Conservation (phyloP, 2,329 filamentous ascomycete species). For the Xylariaceae sp. region DNA sequence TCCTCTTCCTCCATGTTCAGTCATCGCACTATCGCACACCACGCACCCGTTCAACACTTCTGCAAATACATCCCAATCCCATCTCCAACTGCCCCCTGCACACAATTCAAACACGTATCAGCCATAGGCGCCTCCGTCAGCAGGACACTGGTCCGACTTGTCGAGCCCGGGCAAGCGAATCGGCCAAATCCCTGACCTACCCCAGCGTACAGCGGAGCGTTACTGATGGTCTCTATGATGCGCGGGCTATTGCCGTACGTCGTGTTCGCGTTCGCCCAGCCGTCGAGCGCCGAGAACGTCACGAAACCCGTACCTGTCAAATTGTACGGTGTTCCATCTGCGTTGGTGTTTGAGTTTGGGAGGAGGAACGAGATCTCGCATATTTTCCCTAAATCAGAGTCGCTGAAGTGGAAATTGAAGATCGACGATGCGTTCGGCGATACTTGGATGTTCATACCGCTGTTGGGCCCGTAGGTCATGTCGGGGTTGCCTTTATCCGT, state of each 20-base stretch:
- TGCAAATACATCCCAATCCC: constrained; percentile 34
- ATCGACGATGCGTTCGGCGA: constrained; percentile 61
- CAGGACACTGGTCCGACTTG: constrained; percentile 20
- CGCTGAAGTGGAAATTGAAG: constrained; percentile 73
- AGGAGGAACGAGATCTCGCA: constrained; percentile 66
- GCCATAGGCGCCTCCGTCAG: constrained; percentile 31
- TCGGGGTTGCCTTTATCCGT: constrained; percentile 61
- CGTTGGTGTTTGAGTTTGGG: constrained; percentile 42
- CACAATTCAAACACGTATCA: constrained; percentile 36
- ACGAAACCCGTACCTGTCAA: constrained; percentile 33
- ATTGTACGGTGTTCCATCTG: constrained; percentile 11
- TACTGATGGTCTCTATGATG: constrained; percentile 29
- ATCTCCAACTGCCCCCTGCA: constrained; percentile 27
- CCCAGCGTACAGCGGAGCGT: constrained; percentile 17
- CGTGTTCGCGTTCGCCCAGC: constrained; percentile 24
- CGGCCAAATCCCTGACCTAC: constrained; percentile 18
- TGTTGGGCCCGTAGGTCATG: constrained; percentile 46
- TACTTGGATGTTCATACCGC: constrained; percentile 56
- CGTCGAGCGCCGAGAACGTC: constrained; percentile 32
- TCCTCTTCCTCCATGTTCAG: not conserved
- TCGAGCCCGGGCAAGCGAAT: constrained; percentile 35
- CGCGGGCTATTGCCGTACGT: constrained; percentile 32
- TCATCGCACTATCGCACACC: too few species aligned
- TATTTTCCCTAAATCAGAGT: constrained; percentile 58
- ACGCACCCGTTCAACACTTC: constrained; percentile 34